Conservation (phyloP, 257 asterid species). For the Capsicum rhomboideum region DNA sequence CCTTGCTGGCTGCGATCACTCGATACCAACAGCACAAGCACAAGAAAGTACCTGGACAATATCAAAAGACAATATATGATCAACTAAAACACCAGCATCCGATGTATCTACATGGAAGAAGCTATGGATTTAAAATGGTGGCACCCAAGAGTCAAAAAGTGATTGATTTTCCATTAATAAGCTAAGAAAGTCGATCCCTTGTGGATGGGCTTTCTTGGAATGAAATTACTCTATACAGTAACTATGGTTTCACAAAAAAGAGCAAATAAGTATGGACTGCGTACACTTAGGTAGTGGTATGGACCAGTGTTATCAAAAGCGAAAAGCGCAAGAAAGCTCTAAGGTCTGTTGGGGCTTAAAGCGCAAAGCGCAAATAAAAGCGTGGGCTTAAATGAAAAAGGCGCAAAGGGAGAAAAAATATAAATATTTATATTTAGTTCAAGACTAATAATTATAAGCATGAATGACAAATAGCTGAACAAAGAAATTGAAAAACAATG, state of each 20-base stretch:
- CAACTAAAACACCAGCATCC: neutral
- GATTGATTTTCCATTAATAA: neutral
- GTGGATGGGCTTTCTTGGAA: neutral
- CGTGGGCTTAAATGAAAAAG: too few species aligned
- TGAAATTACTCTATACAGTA: neutral
- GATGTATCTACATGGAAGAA: neutral
- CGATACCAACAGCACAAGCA: neutral
- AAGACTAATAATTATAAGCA: too few species aligned
- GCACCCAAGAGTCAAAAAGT: neutral
- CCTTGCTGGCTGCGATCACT: conserved; percentile 14
- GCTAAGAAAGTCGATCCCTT: neutral
- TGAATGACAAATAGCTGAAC: too few species aligned
- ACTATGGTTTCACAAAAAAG: neutral
- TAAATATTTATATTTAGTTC: too few species aligned
- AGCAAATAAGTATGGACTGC: neutral
- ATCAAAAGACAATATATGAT: neutral
- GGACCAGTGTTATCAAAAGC: too few species aligned
- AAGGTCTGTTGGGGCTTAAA: too few species aligned
- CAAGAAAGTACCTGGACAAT: conserved; percentile 22
- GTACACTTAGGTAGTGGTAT: too few species aligned
- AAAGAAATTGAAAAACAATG: too few species aligned
- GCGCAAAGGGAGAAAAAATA: too few species aligned
- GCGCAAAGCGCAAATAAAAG: too few species aligned
- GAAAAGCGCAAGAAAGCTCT: too few species aligned
- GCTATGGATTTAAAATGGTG: neutral